A percentile compares a stretch with the other conserved stretches of the same genome.
Conservation (phyloP, 2,329 filamentous ascomycete genomes). For the Hysterium pulicare region DNA sequence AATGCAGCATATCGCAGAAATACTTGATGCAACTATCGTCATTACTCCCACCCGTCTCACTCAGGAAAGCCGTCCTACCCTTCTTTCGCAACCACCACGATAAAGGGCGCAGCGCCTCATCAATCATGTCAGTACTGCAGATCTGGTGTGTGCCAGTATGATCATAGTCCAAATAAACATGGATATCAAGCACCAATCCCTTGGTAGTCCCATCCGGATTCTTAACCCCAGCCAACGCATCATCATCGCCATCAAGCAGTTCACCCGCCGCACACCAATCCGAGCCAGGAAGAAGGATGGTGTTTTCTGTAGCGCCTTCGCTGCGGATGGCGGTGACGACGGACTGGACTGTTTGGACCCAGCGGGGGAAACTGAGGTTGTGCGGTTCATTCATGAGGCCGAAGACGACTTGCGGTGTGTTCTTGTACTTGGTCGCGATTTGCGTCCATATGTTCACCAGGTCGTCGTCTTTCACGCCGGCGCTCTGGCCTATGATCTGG, state of each 20-base stretch:
- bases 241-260: not conserved
- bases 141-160: slow-evolving; percentile 52
- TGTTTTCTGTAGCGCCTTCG: slow-evolving; percentile 3
- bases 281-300: slow-evolving; percentile 3
- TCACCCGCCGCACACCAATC: not conserved
- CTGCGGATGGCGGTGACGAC: slow-evolving; percentile 6
- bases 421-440: slow-evolving; percentile 5
- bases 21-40: slow-evolving; percentile 27
- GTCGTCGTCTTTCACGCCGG: slow-evolving; percentile 1
- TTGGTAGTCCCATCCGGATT: not conserved
- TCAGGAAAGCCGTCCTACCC: slow-evolving; percentile 50
- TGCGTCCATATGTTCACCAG: slow-evolving; percentile 2
- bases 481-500: slow-evolving; percentile 4
- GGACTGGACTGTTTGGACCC: slow-evolving; percentile 5
- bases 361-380: slow-evolving; percentile 2
- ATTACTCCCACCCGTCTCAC: slow-evolving; percentile 49
- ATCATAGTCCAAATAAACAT: slow-evolving; percentile 60
- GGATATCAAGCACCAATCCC: slow-evolving; percentile 49
- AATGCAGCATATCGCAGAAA: slow-evolving; percentile 31
- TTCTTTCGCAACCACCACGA: slow-evolving; percentile 48
- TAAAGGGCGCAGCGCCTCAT: slow-evolving; percentile 45
- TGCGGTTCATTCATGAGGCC: slow-evolving; percentile 7
- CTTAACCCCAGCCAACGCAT: not conserved
- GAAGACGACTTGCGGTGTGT: slow-evolving; percentile 2
- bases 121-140: slow-evolving; percentile 54